phyloP scores from a whole-genome alignment of 352 stramenopile genomes.

The Phytophthora nicotianae region DNA sequence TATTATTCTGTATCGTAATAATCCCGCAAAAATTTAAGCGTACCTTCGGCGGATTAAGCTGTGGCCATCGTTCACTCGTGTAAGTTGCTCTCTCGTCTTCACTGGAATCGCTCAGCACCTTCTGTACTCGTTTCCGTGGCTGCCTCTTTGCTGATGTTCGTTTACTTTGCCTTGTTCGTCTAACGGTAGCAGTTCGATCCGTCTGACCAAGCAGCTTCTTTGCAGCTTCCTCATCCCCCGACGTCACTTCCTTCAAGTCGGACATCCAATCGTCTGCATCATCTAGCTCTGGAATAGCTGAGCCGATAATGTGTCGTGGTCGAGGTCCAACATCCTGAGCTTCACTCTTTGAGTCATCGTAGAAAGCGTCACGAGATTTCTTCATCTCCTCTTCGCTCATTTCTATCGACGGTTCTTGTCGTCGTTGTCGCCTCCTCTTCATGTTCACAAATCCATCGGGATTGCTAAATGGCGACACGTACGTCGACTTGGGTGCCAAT shows the following conservation, averaged over 20 bases:
- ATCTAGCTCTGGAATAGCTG: conserved; percentile 31
- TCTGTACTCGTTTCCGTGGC: conserved; percentile 13
- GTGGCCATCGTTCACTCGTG: conserved; percentile 55
- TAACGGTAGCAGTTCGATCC: background rate
- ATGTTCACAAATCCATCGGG: conserved; percentile 36
- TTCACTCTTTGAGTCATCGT: conserved; percentile 40
- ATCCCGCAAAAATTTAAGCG: background rate
- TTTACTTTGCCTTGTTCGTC: background rate
- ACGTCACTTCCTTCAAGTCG: conserved; percentile 52
- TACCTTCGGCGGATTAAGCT: conserved; percentile 51
- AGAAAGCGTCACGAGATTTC: conserved; percentile 34
- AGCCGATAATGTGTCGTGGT: conserved; percentile 52
- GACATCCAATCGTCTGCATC: conserved; percentile 69
- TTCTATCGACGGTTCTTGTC: conserved; percentile 10
- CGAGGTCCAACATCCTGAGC: conserved; percentile 24
- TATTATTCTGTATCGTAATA: background rate
- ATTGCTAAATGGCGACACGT: conserved; percentile 67
- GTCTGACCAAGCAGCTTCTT: background rate
- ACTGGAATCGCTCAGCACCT: conserved; percentile 17
- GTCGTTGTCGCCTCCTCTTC: conserved; percentile 25
- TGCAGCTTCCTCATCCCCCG: conserved; percentile 12
- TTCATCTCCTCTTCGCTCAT: conserved; percentile 32
- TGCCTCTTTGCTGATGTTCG: conserved; percentile 1
- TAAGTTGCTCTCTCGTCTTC: conserved; percentile 34
- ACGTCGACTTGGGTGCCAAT: conserved; percentile 17